Conservation (phyloP, 345 rosid species). For the sweet orange (Citrus sinensis) region DNA sequence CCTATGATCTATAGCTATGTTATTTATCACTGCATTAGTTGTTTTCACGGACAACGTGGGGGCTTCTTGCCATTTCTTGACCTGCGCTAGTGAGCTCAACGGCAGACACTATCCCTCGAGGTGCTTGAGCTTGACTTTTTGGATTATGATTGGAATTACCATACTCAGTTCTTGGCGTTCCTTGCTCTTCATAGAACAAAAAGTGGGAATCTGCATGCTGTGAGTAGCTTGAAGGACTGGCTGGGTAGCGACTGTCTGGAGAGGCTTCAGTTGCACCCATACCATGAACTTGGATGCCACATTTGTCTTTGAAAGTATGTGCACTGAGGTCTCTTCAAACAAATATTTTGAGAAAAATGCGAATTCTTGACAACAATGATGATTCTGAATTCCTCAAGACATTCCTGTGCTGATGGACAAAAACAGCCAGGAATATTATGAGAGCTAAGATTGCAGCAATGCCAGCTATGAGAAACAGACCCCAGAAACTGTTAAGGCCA, state of each 20-base stretch:
- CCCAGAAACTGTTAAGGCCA: conserved; percentile 40
- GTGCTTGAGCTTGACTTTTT: too few species aligned
- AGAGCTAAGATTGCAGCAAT: conserved; percentile 25
- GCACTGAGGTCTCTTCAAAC: conserved; percentile 32
- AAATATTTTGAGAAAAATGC: conserved; percentile 18
- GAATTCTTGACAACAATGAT: conserved; percentile 25
- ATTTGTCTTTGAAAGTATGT: conserved; percentile 23
- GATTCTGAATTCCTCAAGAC: conserved; percentile 2
- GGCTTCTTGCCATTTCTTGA: background rate
- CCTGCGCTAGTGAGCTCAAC: background rate
- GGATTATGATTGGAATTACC: background rate
- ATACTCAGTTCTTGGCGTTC: conserved; percentile 3
- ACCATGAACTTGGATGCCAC: conserved; percentile 8
- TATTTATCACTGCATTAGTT: background rate
- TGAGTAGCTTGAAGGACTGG: conserved; percentile 18
- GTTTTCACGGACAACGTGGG: background rate
- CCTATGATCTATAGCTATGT: background rate
- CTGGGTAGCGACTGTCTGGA: conserved; percentile 9
- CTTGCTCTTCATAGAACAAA: conserved; percentile 14
- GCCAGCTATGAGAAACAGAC: conserved; percentile 37
- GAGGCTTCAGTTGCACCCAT: conserved; percentile 12
- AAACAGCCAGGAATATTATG: conserved; percentile 15
- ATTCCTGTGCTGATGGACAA: conserved; percentile 12
- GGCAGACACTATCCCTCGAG: background rate
- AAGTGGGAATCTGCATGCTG: background rate